Conservation (phyloP, 73 alveolate species). For the Uronychia setigera region DNA sequence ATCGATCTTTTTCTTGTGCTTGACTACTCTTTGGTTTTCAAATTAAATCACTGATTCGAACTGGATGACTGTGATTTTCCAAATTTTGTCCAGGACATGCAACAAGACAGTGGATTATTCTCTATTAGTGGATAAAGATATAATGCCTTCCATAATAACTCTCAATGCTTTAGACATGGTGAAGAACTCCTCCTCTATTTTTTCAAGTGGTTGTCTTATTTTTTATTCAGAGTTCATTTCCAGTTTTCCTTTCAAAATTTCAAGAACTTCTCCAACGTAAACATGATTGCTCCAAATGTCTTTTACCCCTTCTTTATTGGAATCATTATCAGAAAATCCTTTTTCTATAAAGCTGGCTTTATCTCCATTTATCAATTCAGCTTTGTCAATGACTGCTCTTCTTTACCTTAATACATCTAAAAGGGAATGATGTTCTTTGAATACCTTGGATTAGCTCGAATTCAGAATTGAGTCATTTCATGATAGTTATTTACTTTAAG, state of each 20-base stretch:
- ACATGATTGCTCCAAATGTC: background rate
- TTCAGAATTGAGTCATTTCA: background rate
- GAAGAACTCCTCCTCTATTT: background rate
- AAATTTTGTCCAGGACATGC: background rate
- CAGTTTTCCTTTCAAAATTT: background rate
- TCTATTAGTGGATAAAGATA: background rate
- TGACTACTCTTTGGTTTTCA: background rate
- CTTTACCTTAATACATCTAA: no score
- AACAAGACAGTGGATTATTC: background rate
- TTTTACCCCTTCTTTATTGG: background rate
- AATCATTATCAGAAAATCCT: no score
- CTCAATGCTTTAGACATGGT: background rate
- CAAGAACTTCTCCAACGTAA: background rate
- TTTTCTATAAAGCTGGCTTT: no score
- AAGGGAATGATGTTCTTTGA: no score
- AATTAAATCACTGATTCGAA: background rate
- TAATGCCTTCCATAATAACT: background rate
- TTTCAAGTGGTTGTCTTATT: background rate
- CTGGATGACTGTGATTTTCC: background rate
- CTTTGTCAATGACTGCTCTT: no score
- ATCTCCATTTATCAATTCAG: no score
- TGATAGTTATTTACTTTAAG: background rate
- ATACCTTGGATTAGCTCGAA: background rate
- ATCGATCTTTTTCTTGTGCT: background rate
- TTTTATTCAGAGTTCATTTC: background rate